A percentile compares a stretch with the other conserved stretches of the same genome.
Conservation (phyloP, 257 asterid genomes). For the Solanum tarijense region DNA sequence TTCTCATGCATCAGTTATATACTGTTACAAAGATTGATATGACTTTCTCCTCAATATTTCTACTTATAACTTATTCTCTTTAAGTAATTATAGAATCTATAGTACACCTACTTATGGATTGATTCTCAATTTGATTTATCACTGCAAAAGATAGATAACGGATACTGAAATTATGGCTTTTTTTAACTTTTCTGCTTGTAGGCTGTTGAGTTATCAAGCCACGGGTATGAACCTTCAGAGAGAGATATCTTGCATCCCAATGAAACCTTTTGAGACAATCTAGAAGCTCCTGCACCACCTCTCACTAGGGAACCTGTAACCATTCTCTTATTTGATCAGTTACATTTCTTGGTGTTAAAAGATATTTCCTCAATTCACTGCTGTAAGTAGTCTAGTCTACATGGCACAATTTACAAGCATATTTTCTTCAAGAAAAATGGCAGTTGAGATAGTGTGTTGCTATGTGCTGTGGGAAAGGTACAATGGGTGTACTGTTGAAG, state of each 20-base stretch:
- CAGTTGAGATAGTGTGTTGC: not conserved
- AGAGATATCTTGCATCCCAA: not conserved
- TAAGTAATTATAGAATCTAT: not conserved
- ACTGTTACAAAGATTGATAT: not conserved
- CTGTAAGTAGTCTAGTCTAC: not conserved
- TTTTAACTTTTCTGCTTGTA: not conserved
- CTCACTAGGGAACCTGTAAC: not conserved
- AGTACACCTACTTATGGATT: not conserved
- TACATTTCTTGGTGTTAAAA: not conserved
- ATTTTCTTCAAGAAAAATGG: not conserved
- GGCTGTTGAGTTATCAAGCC: not conserved
- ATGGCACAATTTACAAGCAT: not conserved
- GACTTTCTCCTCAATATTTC: not conserved
- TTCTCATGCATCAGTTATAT: not conserved
- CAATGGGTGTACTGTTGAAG: not conserved
- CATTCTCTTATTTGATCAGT: not conserved
- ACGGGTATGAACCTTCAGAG: not conserved
- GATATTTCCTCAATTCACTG: not conserved
- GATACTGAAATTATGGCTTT: not conserved
- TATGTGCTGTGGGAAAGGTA: not conserved
- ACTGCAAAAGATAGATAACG: not conserved
- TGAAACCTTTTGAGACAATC: constrained; percentile 2
- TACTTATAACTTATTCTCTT: not conserved
- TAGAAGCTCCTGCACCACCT: constrained; percentile 9
- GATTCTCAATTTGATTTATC: not conserved